Evolutionary conservation across 768 basidiomycete genomes (phyloP).

Genomic region (Xanthoconium purpureum): DNA sequence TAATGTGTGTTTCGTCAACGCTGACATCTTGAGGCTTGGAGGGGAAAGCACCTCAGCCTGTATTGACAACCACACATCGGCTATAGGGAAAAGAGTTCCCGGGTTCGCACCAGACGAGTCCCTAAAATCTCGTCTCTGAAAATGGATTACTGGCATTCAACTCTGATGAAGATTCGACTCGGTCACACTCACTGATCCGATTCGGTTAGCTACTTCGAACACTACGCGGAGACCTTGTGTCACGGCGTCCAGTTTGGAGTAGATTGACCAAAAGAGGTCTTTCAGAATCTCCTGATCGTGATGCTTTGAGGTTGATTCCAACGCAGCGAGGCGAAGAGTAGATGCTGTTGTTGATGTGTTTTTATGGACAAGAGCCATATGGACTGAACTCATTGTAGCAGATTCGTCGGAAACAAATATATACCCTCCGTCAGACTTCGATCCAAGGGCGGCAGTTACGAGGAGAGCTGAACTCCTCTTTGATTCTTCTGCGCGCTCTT

Average conservation of each 20-base stretch:
- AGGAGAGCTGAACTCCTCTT: conserved; percentile 45
- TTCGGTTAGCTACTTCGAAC: conserved; percentile 86
- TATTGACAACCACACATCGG: conserved; percentile 85
- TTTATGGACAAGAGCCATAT: conserved; percentile 24
- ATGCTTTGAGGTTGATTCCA: conserved; percentile 70
- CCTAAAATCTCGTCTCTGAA: conserved; percentile 84
- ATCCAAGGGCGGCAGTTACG: conserved; percentile 35
- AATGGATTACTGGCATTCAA: not conserved
- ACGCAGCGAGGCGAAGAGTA: conserved; percentile 60
- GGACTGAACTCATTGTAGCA: conserved; percentile 19
- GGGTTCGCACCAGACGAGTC: conserved; percentile 79
- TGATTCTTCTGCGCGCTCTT: conserved; percentile 83
- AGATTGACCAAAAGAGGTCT: conserved; percentile 97
- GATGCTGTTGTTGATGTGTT: conserved; percentile 43
- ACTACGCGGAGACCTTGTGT: conserved; percentile 86
- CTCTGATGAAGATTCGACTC: not conserved
- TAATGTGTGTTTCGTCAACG: conserved; percentile 31
- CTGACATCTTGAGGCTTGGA: not conserved
- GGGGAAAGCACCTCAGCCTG: conserved; percentile 70
- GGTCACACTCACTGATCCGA: conserved; percentile 72
- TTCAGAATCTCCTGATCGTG: conserved; percentile 80
- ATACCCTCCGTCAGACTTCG: conserved; percentile 52
- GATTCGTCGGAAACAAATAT: conserved; percentile 37
- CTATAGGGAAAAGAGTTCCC: conserved; percentile 73
- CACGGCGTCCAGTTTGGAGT: conserved; percentile 93